These are phyloP conservation scores for Vanrija sp. DNA, from an alignment of 1,284 basidiomycete genomes.

Conservation along the genomic window DNA sequence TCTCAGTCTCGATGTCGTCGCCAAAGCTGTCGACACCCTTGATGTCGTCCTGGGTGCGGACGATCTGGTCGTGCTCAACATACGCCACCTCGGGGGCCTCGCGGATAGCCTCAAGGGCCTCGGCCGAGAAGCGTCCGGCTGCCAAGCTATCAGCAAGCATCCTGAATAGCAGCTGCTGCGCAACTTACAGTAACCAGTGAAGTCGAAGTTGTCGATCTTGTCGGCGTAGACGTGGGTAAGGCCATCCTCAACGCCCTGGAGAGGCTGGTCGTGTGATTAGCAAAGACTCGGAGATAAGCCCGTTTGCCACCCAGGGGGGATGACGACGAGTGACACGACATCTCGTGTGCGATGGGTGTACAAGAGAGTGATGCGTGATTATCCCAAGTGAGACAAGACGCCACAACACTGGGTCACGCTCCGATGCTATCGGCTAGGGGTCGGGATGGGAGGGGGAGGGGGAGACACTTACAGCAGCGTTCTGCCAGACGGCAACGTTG, in stretches of 20 bases:
- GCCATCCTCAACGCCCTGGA: slow-evolving; percentile 36
- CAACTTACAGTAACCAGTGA: slow-evolving; percentile 45
- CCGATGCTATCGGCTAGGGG: slow-evolving; percentile 54
- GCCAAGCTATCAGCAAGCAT: slow-evolving; percentile 1
- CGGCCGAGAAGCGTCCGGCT: slow-evolving; percentile 74
- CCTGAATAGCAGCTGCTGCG: background rate
- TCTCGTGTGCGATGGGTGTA: background rate
- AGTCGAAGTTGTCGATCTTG: slow-evolving; percentile 26
- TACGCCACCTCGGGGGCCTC: slow-evolving; percentile 85
- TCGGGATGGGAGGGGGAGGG: background rate
- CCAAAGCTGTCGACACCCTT: slow-evolving; percentile 34
- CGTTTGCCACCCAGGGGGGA: background rate
- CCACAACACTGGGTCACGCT: background rate
- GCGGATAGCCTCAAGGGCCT: slow-evolving; percentile 74
- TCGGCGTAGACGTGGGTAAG: slow-evolving; percentile 45
- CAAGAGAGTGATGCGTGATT: background rate
- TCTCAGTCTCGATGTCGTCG: slow-evolving; percentile 57
- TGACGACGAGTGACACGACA: background rate
- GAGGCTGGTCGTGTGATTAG: slow-evolving; percentile 25
- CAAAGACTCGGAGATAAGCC: background rate
- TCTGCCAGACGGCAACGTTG: slow-evolving; percentile 31
- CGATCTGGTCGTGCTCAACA: slow-evolving; percentile 88
- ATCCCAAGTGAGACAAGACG: background rate
- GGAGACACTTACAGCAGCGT: slow-evolving; percentile 52
- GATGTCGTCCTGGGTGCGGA: slow-evolving; percentile 60